A percentile compares a stretch with the other conserved stretches of the same genome.
Evolutionary conservation across 768 basidiomycete genomes (phyloP).

Genomic region (Leucocoprinus leucothites): DNA sequence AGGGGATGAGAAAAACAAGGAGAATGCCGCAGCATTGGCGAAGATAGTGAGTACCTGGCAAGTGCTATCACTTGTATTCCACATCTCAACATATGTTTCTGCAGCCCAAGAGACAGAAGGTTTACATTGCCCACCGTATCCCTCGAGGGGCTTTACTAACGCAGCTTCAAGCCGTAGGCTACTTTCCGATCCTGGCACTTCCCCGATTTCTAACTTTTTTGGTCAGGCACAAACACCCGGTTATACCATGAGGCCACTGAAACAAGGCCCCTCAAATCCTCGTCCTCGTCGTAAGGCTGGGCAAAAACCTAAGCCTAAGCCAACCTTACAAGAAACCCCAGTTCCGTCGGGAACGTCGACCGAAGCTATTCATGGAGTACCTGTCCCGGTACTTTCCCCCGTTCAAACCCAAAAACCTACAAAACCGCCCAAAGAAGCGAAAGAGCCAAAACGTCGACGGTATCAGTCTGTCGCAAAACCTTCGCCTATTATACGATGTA

Average conservation of each 20-base stretch:
- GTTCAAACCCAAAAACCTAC: slow-evolving; percentile 1
- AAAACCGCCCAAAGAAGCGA: slow-evolving; percentile 31
- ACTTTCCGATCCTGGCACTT: background rate
- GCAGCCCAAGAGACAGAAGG: slow-evolving; percentile 39
- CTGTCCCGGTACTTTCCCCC: slow-evolving; percentile 14
- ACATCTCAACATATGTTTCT: slow-evolving; percentile 1
- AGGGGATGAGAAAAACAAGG: slow-evolving; percentile 46
- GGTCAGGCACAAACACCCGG: slow-evolving; percentile 39
- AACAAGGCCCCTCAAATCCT: slow-evolving; percentile 38
- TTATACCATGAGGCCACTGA: slow-evolving; percentile 56
- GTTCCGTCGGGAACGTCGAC: background rate
- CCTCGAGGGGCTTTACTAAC: slow-evolving; percentile 51
- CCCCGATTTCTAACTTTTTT: background rate
- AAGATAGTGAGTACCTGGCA: slow-evolving; percentile 36
- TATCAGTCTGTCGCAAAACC: slow-evolving; percentile 7
- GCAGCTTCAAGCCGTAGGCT: slow-evolving; percentile 57
- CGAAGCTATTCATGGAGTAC: slow-evolving; percentile 4
- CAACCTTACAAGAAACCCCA: slow-evolving; percentile 22
- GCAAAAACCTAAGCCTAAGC: slow-evolving; percentile 26
- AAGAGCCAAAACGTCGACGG: slow-evolving; percentile 4
- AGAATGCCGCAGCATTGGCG: slow-evolving; percentile 41
- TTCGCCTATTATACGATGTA: slow-evolving; percentile 39
- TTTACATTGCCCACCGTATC: slow-evolving; percentile 57
- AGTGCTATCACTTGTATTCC: background rate
- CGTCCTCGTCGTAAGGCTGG: slow-evolving; percentile 24